Conservation (phyloP, 257 asterid genomes). For the Salvia splendens region DNA sequence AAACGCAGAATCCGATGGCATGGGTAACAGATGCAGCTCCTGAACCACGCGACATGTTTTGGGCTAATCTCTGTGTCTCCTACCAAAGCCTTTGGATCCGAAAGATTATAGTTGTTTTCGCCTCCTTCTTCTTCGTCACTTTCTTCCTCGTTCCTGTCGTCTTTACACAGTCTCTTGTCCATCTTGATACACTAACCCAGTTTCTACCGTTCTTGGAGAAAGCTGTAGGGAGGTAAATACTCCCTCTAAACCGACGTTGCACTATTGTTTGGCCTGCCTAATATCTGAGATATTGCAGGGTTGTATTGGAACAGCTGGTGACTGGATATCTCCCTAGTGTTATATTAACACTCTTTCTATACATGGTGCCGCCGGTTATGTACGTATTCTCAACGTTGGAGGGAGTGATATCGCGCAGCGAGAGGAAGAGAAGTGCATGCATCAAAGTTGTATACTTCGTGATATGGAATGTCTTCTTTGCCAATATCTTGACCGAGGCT, state of each 20-base stretch:
- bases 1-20: constrained; percentile 81
- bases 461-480: constrained; percentile 97
- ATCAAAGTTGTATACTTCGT: constrained; percentile 66
- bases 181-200: constrained; percentile 73
- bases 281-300: too few relatives aligned
- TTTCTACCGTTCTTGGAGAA: constrained; percentile 63
- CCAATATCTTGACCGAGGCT: constrained; percentile 77
- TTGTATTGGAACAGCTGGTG: constrained; percentile 63
- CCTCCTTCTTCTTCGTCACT: constrained; percentile 64
- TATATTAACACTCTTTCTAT: constrained; percentile 67
- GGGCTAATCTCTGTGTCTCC: constrained; percentile 85
- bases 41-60: constrained; percentile 79
- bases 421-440: constrained; percentile 86
- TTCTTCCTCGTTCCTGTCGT: constrained; percentile 90
- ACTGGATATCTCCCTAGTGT: constrained; percentile 96
- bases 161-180: constrained; percentile 83
- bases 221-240: constrained; percentile 55
- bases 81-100: constrained; percentile 90
- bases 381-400: constrained; percentile 80
- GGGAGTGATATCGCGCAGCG: constrained; percentile 89
- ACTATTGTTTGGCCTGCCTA: too few relatives aligned
- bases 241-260: too few relatives aligned
- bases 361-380: constrained; percentile 86
- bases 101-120: constrained; percentile 63
- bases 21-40: constrained; percentile 96